A percentile compares a stretch with the other conserved stretches of the same genome.
Conservation (phyloP, 768 basidiomycete genomes). For the Dictyophora rubrovolvata region DNA sequence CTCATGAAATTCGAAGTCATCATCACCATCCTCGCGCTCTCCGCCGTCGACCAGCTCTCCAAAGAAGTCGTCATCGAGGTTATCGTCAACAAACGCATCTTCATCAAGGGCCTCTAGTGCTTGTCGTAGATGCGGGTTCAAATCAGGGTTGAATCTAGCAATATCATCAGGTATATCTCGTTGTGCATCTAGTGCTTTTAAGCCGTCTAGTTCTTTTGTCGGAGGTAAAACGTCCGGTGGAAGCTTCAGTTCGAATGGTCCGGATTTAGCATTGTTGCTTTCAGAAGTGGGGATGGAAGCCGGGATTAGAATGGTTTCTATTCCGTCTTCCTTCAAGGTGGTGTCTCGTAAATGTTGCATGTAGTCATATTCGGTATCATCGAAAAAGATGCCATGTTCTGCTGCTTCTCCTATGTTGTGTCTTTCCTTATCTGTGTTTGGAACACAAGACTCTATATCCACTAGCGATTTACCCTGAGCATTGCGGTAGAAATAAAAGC, state of each 20-base stretch:
- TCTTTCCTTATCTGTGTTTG: conserved; percentile 34
- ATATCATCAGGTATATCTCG: conserved; percentile 75
- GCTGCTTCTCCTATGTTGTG: conserved; percentile 78
- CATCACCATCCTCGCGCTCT: conserved; percentile 52
- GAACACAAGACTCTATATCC: conserved; percentile 58
- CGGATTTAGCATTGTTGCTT: conserved; percentile 30
- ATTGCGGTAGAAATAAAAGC: background rate
- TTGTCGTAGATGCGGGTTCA: conserved; percentile 93
- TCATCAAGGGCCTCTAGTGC: conserved; percentile 91
- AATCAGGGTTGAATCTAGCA: conserved; percentile 84
- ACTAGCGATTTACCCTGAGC: conserved; percentile 68
- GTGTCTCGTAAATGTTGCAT: conserved; percentile 88
- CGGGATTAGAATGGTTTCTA: conserved; percentile 73
- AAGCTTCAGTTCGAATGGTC: conserved; percentile 36
- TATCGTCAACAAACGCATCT: conserved; percentile 83
- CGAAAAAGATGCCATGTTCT: conserved; percentile 84
- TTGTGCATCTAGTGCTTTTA: conserved; percentile 54
- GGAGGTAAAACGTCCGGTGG: conserved; percentile 70
- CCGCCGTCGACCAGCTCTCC: conserved; percentile 60
- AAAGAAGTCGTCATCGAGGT: conserved; percentile 68
- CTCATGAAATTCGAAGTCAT: conserved; percentile 61
- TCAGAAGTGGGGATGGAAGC: conserved; percentile 38
- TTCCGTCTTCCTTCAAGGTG: conserved; percentile 67
- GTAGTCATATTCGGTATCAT: conserved; percentile 96
- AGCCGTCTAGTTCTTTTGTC: conserved; percentile 58